A percentile compares a stretch with the other conserved stretches of the same genome.
Conservation (phyloP, 169 alveolate species). For the Cryptosporidium meleagridis region DNA sequence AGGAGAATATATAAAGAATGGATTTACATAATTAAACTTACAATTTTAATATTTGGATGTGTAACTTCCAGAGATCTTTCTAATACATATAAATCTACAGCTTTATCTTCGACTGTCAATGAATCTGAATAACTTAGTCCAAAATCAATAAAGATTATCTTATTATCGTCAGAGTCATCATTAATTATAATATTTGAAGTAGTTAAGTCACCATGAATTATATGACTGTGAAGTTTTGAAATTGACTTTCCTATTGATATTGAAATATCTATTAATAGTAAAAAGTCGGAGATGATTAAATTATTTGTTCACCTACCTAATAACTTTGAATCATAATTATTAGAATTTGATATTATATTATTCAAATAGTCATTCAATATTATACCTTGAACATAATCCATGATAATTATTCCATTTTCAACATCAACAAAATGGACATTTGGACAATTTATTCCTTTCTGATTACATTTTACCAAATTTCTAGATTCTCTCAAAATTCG, state of each 20-base stretch:
- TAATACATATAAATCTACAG: conserved; percentile 64
- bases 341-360: background rate
- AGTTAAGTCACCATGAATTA: conserved; percentile 68
- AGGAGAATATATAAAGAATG: background rate
- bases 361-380: conserved; percentile 30
- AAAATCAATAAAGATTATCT: conserved; percentile 49
- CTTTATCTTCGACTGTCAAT: conserved; percentile 59
- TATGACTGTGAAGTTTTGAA: conserved; percentile 20
- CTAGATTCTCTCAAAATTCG: conserved; percentile 35
- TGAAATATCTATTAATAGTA: conserved; percentile 17
- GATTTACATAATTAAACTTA: background rate
- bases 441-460: conserved; percentile 57
- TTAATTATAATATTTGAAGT: conserved; percentile 47
- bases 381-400: conserved; percentile 26
- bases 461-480: conserved; percentile 30
- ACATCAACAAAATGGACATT: conserved; percentile 56
- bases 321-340: background rate
- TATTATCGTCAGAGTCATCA: background rate
- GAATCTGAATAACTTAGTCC: conserved; percentile 67
- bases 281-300: background rate
- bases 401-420: conserved; percentile 36
- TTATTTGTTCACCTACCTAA: background rate
- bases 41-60: conserved; percentile 41
- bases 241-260: conserved; percentile 30
- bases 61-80: conserved; percentile 69